These are phyloP conservation scores for Melanomma pulvis-pyrius DNA, from an alignment of 495 filamentous ascomycete genomes.

Conservation along the genomic window DNA sequence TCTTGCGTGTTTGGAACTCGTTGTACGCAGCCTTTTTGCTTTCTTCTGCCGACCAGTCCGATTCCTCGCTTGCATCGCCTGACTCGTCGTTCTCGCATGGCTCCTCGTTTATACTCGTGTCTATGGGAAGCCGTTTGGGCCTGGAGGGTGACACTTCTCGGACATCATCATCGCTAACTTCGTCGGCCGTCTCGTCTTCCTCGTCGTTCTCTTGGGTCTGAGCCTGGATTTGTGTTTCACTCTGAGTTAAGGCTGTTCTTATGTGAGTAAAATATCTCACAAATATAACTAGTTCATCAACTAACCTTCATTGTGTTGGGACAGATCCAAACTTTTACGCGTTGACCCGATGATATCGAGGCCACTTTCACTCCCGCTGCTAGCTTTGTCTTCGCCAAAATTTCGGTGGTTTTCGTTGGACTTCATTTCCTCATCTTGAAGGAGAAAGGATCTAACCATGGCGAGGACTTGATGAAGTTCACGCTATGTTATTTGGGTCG, in stretches of 20 bases:
- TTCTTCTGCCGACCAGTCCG: slow-evolving; percentile 47
- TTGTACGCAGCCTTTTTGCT: slow-evolving; percentile 55
- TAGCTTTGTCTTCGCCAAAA: slow-evolving; percentile 10
- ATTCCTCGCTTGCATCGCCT: background rate
- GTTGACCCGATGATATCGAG: slow-evolving; percentile 22
- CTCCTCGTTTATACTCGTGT: background rate
- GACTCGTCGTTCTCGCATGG: background rate
- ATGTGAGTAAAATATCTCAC: background rate
- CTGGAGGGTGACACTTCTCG: background rate
- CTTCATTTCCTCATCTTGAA: background rate
- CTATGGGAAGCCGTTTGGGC: background rate
- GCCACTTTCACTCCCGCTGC: slow-evolving; percentile 23
- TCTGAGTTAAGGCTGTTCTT: background rate
- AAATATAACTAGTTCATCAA: background rate
- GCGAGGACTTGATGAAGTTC: background rate
- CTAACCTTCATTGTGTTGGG: slow-evolving; percentile 28
- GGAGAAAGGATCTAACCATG: background rate
- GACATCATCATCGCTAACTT: slow-evolving; percentile 16
- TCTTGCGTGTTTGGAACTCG: slow-evolving; percentile 62
- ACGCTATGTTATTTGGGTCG: too few relatives aligned
- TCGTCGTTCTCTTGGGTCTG: slow-evolving; percentile 23
- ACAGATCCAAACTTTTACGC: slow-evolving; percentile 18
- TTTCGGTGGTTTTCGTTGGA: background rate
- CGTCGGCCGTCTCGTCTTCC: slow-evolving; percentile 35
- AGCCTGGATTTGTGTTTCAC: slow-evolving; percentile 1